A percentile compares a stretch with the other conserved stretches of the same genome.
Conservation (phyloP, 1,284 basidiomycete genomes). For the Xerocomus nothofagi region DNA sequence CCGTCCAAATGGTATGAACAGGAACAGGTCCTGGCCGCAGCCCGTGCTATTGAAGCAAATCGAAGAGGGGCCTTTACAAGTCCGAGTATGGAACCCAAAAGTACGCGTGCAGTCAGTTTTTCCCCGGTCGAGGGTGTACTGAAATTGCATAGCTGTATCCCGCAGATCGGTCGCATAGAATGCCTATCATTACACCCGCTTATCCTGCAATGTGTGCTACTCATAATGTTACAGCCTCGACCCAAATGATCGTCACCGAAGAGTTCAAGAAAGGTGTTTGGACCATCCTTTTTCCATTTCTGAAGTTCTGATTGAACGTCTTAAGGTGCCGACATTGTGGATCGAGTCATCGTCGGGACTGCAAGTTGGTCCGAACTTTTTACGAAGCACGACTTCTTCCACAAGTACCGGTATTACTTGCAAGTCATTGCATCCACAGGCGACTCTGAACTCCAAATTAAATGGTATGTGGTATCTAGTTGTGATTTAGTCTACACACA, state of each 20-base stretch:
- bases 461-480: constrained; percentile 67
- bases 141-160: constrained; percentile 73
- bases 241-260: constrained; percentile 94
- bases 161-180: constrained; percentile 89
- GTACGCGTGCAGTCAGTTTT: constrained; percentile 39
- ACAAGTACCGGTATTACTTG: constrained; percentile 97
- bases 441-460: constrained; percentile 83
- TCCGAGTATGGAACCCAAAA: constrained; percentile 98
- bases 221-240: constrained; percentile 95
- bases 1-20: constrained; percentile 6
- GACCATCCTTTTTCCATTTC: not conserved
- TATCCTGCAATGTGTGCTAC: constrained; percentile 99
- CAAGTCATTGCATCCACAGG: constrained; percentile 94
- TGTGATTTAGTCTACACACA: constrained; percentile 1
- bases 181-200: constrained; percentile 99
- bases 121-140: not conserved
- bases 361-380: constrained; percentile 94
- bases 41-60: constrained; percentile 96
- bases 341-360: constrained; percentile 84
- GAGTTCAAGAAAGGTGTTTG: constrained; percentile 87
- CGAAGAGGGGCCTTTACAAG: constrained; percentile 90
- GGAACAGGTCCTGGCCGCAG: constrained; percentile 89
- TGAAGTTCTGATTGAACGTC: constrained; percentile 3
- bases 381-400: constrained; percentile 94
- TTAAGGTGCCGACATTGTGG: constrained; percentile 87